phyloP scores from a whole-genome alignment of 352 stramenopile species.

The Achlya hypogyna region DNA sequence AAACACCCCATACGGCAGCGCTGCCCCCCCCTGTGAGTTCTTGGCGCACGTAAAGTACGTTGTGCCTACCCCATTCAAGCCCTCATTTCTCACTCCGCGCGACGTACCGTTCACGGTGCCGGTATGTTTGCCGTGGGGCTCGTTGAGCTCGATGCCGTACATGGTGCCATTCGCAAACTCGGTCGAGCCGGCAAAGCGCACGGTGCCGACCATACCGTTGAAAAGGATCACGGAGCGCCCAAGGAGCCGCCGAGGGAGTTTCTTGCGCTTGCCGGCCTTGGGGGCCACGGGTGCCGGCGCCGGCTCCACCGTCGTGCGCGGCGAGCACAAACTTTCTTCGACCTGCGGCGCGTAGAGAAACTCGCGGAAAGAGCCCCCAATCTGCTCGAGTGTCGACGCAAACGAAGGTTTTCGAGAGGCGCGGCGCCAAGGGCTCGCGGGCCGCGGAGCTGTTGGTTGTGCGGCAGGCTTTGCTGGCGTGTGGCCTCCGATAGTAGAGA shows the following conservation, averaged over 20 bases:
- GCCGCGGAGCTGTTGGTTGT: neutral
- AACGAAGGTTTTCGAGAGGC: neutral
- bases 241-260: neutral
- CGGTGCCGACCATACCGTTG: conserved; percentile 5
- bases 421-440: neutral
- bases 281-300: neutral
- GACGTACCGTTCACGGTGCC: neutral
- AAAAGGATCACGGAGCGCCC: neutral
- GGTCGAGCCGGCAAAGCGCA: conserved; percentile 15
- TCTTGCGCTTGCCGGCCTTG: neutral
- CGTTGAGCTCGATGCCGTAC: conserved; percentile 13
- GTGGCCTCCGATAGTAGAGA: neutral
- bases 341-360: neutral
- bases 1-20: neutral
- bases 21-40: neutral
- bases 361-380: neutral
- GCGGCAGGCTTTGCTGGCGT: neutral
- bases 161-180: conserved; percentile 17
- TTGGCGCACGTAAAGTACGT: conserved; percentile 1
- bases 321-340: conserved; percentile 4
- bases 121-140: conserved; percentile 8
- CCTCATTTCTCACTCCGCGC: neutral
- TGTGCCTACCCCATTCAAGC: neutral
- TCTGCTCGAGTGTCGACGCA: neutral
- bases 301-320: neutral